Evolutionary conservation across 192 early-diverging fungal genomes (phyloP).

Genomic region (Coemansia sp.): DNA sequence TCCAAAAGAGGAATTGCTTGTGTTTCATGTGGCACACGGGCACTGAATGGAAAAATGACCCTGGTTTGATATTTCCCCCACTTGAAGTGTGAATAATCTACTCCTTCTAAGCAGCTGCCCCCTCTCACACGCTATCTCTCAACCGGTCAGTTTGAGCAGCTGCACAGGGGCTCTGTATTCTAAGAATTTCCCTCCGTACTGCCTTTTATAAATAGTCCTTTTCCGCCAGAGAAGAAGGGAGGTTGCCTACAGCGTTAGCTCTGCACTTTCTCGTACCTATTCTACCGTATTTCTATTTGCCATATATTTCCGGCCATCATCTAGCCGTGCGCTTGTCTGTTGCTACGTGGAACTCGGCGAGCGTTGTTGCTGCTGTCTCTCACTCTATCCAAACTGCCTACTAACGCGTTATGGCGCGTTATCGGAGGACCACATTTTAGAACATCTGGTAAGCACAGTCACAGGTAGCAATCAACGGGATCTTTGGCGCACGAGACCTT

Average conservation of each 20-base stretch:
- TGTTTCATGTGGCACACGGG: conserved; percentile 1
- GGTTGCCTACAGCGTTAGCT: background rate
- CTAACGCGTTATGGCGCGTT: too few relatives aligned
- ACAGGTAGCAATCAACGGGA: background rate
- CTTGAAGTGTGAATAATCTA: background rate
- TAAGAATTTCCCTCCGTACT: background rate
- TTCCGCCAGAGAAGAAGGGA: background rate
- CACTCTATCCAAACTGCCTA: too few relatives aligned
- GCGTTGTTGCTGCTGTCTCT: too few relatives aligned
- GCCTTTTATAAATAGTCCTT: background rate
- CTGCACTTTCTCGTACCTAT: background rate
- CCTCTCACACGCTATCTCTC: background rate
- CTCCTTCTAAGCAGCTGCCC: background rate
- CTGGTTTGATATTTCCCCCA: background rate
- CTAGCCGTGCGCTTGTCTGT: too few relatives aligned
- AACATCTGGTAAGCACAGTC: conserved; percentile 3
- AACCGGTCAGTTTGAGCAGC: background rate
- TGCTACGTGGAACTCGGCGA: too few relatives aligned
- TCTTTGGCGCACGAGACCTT: background rate
- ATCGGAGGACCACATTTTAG: background rate
- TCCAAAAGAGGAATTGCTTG: conserved; percentile 10
- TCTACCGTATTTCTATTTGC: background rate
- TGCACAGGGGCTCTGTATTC: background rate
- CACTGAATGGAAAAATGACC: background rate
- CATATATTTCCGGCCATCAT: too few relatives aligned